Conservation (phyloP, 164 flowering plant genomes). For the Annona cherimola region DNA sequence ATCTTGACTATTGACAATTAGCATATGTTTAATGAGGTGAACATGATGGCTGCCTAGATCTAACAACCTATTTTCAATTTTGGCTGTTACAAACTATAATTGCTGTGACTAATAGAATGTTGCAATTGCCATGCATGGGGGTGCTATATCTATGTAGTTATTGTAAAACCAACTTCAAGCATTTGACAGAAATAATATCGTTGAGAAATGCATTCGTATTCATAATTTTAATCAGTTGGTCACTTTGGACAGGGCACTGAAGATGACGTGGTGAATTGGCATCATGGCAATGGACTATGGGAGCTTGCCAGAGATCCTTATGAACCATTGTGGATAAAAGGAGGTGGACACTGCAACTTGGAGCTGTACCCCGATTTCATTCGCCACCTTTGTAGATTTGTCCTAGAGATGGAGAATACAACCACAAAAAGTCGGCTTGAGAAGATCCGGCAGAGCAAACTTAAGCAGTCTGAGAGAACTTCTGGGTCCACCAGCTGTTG, state of each 20-base stretch:
- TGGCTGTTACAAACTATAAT: background rate
- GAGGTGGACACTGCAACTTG: constrained; percentile 95
- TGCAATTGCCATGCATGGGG: background rate
- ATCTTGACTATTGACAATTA: background rate
- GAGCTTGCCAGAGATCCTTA: constrained; percentile 75
- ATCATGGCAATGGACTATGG: constrained; percentile 83
- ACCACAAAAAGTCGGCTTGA: constrained; percentile 57
- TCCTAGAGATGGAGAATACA: constrained; percentile 77
- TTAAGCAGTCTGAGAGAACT: constrained; percentile 19
- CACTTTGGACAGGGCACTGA: constrained; percentile 70
- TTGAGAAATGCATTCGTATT: background rate
- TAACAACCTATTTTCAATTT: background rate
- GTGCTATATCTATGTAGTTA: background rate
- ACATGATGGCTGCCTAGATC: background rate
- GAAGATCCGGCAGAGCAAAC: constrained; percentile 45
- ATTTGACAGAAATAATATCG: too few relatives aligned
- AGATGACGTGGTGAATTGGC: constrained; percentile 90
- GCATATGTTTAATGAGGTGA: background rate
- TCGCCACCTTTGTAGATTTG: constrained; percentile 65
- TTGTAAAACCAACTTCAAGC: background rate
- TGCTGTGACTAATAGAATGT: background rate
- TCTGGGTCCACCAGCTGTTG: constrained; percentile 7
- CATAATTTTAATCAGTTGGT: background rate
- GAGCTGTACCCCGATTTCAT: constrained; percentile 94
- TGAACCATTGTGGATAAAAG: constrained; percentile 93